Percentiles rank a stretch among this genome's conserved stretches.
Conservation (phyloP, 768 basidiomycete genomes). For the Termitomyces sp. region DNA sequence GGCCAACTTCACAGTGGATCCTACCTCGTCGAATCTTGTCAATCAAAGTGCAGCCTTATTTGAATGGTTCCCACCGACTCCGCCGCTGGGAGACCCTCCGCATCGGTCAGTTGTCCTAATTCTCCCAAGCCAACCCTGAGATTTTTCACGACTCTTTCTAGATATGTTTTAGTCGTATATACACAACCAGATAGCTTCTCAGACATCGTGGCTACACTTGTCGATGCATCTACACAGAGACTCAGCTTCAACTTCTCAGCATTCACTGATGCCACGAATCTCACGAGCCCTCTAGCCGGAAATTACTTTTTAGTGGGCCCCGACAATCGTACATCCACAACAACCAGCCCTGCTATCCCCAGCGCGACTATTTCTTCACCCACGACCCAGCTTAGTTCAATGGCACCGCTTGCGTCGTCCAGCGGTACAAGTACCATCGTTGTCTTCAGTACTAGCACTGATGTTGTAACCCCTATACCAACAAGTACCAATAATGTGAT, state of each 20-base stretch:
- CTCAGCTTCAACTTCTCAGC: conserved; percentile 33
- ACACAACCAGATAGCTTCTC: conserved; percentile 27
- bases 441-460: not conserved
- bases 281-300: conserved; percentile 35
- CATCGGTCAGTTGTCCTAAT: conserved; percentile 30
- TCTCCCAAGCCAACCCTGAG: conserved; percentile 7
- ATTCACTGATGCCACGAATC: conserved; percentile 27
- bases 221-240: conserved; percentile 30
- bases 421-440: not conserved
- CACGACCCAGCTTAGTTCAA: not conserved
- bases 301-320: conserved; percentile 39
- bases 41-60: conserved; percentile 35
- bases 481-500: not conserved
- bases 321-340: conserved; percentile 12
- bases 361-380: not conserved
- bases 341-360: conserved; percentile 1
- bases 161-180: conserved; percentile 32
- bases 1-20: conserved; percentile 28
- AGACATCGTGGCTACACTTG: conserved; percentile 21
- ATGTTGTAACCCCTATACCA: not conserved
- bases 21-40: conserved; percentile 20
- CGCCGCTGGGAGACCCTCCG: conserved; percentile 35
- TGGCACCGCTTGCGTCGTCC: not conserved
- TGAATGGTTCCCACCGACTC: conserved; percentile 33
- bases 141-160: conserved; percentile 10